These are phyloP conservation scores for Suillus alpinus DNA, from an alignment of 768 basidiomycete genomes.

Conservation along the genomic window DNA sequence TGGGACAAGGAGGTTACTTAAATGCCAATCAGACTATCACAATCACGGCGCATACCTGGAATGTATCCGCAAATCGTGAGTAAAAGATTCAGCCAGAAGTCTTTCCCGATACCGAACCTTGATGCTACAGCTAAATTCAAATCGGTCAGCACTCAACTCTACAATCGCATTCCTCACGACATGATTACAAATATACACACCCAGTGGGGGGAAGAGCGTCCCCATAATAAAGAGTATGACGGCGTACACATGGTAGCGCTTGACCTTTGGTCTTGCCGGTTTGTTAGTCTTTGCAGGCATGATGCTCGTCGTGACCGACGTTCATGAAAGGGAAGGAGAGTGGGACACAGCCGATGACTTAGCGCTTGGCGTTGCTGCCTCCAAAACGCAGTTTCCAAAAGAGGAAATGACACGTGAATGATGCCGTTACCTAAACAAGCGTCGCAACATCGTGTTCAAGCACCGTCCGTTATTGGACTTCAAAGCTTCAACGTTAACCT, in stretches of 20 bases:
- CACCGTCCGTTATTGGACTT: not conserved
- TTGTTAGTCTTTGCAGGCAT: constrained; percentile 45
- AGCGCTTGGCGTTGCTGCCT: not conserved
- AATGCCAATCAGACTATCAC: not conserved
- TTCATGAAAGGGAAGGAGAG: constrained; percentile 2
- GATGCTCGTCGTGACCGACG: constrained; percentile 2
- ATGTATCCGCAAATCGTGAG: constrained; percentile 91
- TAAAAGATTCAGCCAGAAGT: constrained; percentile 89
- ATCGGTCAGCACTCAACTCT: constrained; percentile 1
- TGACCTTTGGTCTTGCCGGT: constrained; percentile 54
- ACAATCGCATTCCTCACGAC: not conserved
- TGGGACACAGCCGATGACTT: not conserved
- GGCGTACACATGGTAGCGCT: constrained; percentile 76
- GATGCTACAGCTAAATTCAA: constrained; percentile 76
- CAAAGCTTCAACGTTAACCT: constrained; percentile 10
- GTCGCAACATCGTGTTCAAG: constrained; percentile 6
- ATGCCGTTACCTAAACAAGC: constrained; percentile 24
- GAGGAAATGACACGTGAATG: constrained; percentile 20
- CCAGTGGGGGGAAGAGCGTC: constrained; percentile 88
- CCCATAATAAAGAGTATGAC: constrained; percentile 83
- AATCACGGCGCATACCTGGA: constrained; percentile 50
- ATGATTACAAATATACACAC: constrained; percentile 39
- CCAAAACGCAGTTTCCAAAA: not conserved
- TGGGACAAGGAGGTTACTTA: constrained; percentile 24
- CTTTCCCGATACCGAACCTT: constrained; percentile 85